Evolutionary conservation across 140 eudicot genomes (phyloP).

Genomic region (Stevia rebaudiana): DNA sequence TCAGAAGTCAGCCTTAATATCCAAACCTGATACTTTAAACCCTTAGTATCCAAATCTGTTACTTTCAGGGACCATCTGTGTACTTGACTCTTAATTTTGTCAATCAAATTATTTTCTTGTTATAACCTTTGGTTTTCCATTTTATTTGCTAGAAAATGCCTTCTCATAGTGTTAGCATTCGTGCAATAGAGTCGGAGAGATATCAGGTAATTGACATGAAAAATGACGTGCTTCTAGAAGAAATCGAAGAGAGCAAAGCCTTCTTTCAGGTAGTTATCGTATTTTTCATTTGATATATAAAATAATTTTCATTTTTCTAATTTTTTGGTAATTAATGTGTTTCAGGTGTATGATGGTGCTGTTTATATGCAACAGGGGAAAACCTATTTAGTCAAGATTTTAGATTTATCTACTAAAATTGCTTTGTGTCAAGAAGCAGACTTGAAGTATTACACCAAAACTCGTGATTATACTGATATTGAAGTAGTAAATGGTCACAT

Average conservation of each 20-base stretch:
- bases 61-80: too few species aligned
- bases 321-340: constrained; percentile 10
- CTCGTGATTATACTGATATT: constrained; percentile 78
- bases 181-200: constrained; percentile 83
- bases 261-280: constrained; percentile 71
- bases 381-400: constrained; percentile 68
- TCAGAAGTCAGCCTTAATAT: too few species aligned
- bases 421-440: constrained; percentile 82
- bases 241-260: constrained; percentile 92
- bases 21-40: too few species aligned
- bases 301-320: not conserved
- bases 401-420: constrained; percentile 59
- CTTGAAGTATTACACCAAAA: constrained; percentile 77
- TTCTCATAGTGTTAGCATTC: constrained; percentile 56
- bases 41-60: too few species aligned
- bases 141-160: constrained; percentile 56
- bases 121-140: not conserved
- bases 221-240: constrained; percentile 73
- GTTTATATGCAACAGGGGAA: constrained; percentile 92
- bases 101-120: constrained; percentile 1
- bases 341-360: constrained; percentile 97
- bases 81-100: too few species aligned
- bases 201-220: constrained; percentile 65
- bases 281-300: not conserved
- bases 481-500: constrained; percentile 71